Evolutionary conservation across 768 basidiomycete species (phyloP).

Genomic region (Collybia nuda): DNA sequence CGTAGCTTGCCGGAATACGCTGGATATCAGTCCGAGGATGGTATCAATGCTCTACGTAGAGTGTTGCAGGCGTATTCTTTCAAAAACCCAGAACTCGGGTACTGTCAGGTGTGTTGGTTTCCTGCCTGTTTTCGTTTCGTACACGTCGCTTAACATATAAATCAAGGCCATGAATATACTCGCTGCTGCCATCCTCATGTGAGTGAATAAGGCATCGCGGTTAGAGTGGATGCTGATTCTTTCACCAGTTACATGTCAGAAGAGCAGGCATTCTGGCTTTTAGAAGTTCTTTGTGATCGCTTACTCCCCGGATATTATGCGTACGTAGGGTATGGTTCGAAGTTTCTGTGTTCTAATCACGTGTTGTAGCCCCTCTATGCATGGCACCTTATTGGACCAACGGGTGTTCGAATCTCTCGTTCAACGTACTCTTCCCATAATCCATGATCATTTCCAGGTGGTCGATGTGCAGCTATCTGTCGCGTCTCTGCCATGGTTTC

Average conservation of each 20-base stretch:
- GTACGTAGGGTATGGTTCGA: slow-evolving; percentile 38
- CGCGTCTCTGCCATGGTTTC: slow-evolving; percentile 96
- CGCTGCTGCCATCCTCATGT: slow-evolving; percentile 94
- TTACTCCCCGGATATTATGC: slow-evolving; percentile 97
- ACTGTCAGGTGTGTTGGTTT: slow-evolving; percentile 71
- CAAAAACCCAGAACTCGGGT: slow-evolving; percentile 91
- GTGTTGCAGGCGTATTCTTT: slow-evolving; percentile 96
- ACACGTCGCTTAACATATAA: slow-evolving; percentile 3
- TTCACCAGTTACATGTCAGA: slow-evolving; percentile 90
- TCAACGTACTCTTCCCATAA: slow-evolving; percentile 83
- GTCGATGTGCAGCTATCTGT: slow-evolving; percentile 98
- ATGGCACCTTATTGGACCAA: slow-evolving; percentile 97
- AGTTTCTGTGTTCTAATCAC: slow-evolving; percentile 5
- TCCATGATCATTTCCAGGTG: slow-evolving; percentile 86
- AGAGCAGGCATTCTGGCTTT: slow-evolving; percentile 96
- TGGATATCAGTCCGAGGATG: slow-evolving; percentile 90
- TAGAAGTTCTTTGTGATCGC: slow-evolving; percentile 92
- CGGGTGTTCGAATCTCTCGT: slow-evolving; percentile 96
- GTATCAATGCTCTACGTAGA: slow-evolving; percentile 79
- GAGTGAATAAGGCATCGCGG: slow-evolving; percentile 17
- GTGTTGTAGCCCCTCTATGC: slow-evolving; percentile 84
- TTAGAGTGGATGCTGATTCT: slow-evolving; percentile 8
- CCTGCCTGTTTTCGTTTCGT: slow-evolving; percentile 1
- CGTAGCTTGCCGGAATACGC: slow-evolving; percentile 95
- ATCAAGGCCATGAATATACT: slow-evolving; percentile 94